Evolutionary conservation across 108 stramenopile genomes (phyloP).

Genomic region (Cylindrotheca fusiformis): DNA sequence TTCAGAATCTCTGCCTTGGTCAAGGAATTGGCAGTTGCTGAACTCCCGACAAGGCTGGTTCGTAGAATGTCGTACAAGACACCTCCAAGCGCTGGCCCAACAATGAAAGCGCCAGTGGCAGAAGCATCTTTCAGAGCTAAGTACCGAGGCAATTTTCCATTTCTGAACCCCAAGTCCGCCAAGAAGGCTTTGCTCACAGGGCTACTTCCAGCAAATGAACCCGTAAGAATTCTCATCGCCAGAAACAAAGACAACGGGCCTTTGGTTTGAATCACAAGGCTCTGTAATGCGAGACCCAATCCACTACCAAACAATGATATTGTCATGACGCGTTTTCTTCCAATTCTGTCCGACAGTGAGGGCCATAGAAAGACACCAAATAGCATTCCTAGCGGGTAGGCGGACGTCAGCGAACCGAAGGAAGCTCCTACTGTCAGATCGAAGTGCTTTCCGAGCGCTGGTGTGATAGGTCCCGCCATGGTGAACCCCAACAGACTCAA

Average conservation of each 20-base stretch:
- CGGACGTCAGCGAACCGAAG: constrained; percentile 66
- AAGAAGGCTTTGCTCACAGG: constrained; percentile 71
- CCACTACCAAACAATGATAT: constrained; percentile 34
- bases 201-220: constrained; percentile 53
- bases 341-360: constrained; percentile 50
- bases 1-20: constrained; percentile 12
- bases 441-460: constrained; percentile 60
- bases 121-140: constrained; percentile 70
- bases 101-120: constrained; percentile 60
- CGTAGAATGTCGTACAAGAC: constrained; percentile 38
- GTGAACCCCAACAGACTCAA: constrained; percentile 73
- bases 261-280: constrained; percentile 31
- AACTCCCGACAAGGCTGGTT: background rate
- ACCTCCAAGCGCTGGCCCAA: constrained; percentile 64
- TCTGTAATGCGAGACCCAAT: constrained; percentile 51
- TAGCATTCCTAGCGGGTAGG: constrained; percentile 75
- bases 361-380: constrained; percentile 70
- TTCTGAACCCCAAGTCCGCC: constrained; percentile 52
- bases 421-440: constrained; percentile 53
- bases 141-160: constrained; percentile 34
- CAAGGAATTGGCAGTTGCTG: constrained; percentile 1
- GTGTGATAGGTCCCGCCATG: constrained; percentile 66
- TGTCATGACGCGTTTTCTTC: constrained; percentile 51
- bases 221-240: constrained; percentile 52
- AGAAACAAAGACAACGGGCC: constrained; percentile 50